Conservation (phyloP, 306 rosid species). For the Malus domestica region ASM211411v1 NC_041789.1:16744501-16745000, state of each 20-base stretch:
- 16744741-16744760: constrained; percentile 7
- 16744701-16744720: too few relatives aligned
- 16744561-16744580: too few relatives aligned
- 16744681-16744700: too few relatives aligned
- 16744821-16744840: background rate
- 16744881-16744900: constrained; percentile 6
- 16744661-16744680: too few relatives aligned
- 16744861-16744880: background rate
- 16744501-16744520: too few relatives aligned
- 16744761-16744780: background rate
- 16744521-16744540: too few relatives aligned
- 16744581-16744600: too few relatives aligned
- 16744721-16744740: background rate
- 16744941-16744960: constrained; percentile 15
- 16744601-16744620: too few relatives aligned
- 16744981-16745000: background rate
- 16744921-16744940: background rate
- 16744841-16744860: background rate
- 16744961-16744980: background rate
- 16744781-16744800: background rate
- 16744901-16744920: constrained; percentile 13
- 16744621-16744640: too few relatives aligned
- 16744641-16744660: too few relatives aligned
- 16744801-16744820: background rate
- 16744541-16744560: too few relatives aligned